Percentiles rank a stretch among this genome's conserved stretches.
phyloP scores from a whole-genome alignment of 169 alveolate species.

The Eimeria acervulina region DNA sequence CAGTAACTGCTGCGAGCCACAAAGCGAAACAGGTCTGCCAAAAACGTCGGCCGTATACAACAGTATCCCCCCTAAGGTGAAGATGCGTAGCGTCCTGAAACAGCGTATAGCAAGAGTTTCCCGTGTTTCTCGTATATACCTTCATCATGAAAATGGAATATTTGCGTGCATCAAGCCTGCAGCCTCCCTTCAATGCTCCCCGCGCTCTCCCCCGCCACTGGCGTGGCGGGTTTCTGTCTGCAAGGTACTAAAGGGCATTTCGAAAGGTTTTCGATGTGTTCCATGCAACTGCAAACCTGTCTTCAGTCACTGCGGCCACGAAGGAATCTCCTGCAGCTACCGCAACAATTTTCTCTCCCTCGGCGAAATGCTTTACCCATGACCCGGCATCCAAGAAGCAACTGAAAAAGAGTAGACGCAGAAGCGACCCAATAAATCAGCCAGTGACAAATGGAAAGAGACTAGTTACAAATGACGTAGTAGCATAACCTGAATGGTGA shows the following conservation, averaged over 20 bases:
- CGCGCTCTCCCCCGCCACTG: neutral
- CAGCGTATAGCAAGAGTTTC: neutral
- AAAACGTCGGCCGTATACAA: slow-evolving; percentile 64
- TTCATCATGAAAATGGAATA: neutral
- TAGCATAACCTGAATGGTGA: neutral
- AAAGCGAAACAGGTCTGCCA: slow-evolving; percentile 57
- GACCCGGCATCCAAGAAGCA: slow-evolving; percentile 62
- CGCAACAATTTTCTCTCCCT: slow-evolving; percentile 60
- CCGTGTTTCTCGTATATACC: neutral
- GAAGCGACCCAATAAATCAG: neutral
- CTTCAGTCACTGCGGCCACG: slow-evolving; percentile 75
- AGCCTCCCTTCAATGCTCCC: neutral
- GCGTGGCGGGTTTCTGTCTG: neutral
- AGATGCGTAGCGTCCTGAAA: slow-evolving; percentile 56
- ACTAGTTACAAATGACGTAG: neutral
- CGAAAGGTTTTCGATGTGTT: neutral
- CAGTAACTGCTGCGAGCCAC: slow-evolving; percentile 63
- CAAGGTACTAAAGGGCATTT: neutral
- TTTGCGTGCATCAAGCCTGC: neutral
- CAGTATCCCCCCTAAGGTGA: slow-evolving; percentile 57
- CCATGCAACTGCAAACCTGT: neutral
- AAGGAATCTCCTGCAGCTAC: slow-evolving; percentile 78
- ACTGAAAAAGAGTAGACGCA: neutral
- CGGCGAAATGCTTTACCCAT: slow-evolving; percentile 76
- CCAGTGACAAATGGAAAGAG: neutral